Evolutionary conservation across 176 grass and related monocot genomes (phyloP), one percentile per base, ranked within the genome.

Genomic region (Phragmites australis): DNA sequence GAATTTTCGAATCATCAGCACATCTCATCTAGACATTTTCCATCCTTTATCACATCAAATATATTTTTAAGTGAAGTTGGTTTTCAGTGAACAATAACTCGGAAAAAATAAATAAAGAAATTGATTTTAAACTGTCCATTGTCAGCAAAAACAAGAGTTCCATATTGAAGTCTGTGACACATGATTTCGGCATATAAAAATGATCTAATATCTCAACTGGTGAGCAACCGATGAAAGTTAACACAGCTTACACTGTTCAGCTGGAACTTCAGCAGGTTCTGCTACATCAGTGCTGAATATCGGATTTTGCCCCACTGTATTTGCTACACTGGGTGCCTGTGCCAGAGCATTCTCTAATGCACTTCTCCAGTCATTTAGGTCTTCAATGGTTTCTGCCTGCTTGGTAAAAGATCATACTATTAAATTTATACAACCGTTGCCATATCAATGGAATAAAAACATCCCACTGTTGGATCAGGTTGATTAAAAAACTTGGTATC

Each of bases 371-470:
- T 98, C 92, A 58, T 93, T 90, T 44, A 94, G 73, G 47, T 98
- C 96, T 83, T 95, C 96, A 51, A 60, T 83, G 76, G 92, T 98
- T 83, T 98, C 96, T 72, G 92, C 88, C 96, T 98, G 81, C 31
- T 79, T 78, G 32, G 65, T 69, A 55, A 78, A 75, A 90, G 47
- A 29, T n/a, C 9, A 43, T 65, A 72, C 29, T 48, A 83, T 83
- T 80, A 84, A 68, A 61, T 21, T 88, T 49, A 60, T 46, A 78
- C 43, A 56, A 40, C 76, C 10, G 39, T 42, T 40, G 66, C 7
- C 13, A 19, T 66, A 59, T 23, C 48, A 68, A 43, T 23, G 26
- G 19, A 80, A 68, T 23, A 39, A 65, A 57, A 37, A 49, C 6
- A 27, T 30, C 6, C 19, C 44, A 50, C 19, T 29, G 46, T 77